A percentile compares a stretch with the other conserved stretches of the same genome.
phyloP scores from a whole-genome alignment of 805 yeast species.

The Trichomonascus vanleenenianus region DNA sequence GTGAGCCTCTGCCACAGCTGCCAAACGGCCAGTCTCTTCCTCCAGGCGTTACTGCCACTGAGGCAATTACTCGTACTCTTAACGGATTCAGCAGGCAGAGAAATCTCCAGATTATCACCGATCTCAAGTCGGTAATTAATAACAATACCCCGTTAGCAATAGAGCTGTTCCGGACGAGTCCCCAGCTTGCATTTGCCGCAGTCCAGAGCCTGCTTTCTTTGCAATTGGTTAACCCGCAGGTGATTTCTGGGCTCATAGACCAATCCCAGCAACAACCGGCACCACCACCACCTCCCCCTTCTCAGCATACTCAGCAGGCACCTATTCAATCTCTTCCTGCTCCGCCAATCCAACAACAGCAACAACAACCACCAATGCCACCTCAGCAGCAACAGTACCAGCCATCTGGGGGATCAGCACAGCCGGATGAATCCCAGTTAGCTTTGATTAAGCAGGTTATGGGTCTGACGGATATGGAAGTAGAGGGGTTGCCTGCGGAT shows the following conservation, averaged over 20 bases:
- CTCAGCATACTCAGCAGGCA: no score
- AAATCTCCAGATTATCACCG: slow-evolving; percentile 42
- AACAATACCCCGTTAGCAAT: slow-evolving; percentile 52
- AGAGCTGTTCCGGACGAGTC: slow-evolving; percentile 55
- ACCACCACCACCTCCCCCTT: slow-evolving; percentile 6
- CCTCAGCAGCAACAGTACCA: slow-evolving; percentile 6
- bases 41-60: slow-evolving; percentile 30
- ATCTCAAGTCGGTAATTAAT: slow-evolving; percentile 51
- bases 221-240: slow-evolving; percentile 28
- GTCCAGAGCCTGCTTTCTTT: slow-evolving; percentile 58
- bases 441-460: slow-evolving; percentile 46
- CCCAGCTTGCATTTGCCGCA: slow-evolving; percentile 76
- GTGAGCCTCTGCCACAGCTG: slow-evolving; percentile 20
- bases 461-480: slow-evolving; percentile 44
- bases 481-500: slow-evolving; percentile 42
- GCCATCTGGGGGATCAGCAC: slow-evolving; percentile 5
- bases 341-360: slow-evolving; percentile 1
- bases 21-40: slow-evolving; percentile 47
- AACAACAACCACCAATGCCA: slow-evolving; percentile 5
- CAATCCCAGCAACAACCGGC: slow-evolving; percentile 5
- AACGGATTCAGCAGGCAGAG: slow-evolving; percentile 35
- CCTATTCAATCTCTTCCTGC: no score
- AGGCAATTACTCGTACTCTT: slow-evolving; percentile 41
- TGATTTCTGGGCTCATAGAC: slow-evolving; percentile 20
- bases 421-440: slow-evolving; percentile 33